phyloP scores from a whole-genome alignment of 805 yeast genomes.

The Wickerhamiella qilinensis region DNA sequence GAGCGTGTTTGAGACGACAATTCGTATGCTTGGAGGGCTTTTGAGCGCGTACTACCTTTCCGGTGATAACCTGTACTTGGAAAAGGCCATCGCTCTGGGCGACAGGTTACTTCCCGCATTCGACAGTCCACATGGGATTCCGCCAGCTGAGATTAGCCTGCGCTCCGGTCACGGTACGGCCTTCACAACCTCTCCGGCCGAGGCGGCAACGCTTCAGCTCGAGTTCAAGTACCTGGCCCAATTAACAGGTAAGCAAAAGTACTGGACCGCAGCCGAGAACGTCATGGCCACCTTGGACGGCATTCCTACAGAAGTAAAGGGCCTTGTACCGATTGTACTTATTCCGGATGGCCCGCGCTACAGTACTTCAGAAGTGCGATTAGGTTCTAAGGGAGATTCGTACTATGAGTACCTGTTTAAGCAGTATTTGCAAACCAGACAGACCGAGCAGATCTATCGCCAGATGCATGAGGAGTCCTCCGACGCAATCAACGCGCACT shows the following conservation, averaged over 20 bases:
- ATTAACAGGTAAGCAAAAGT: conserved; percentile 31
- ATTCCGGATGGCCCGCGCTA: conserved; percentile 60
- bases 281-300: conserved; percentile 55
- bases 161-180: conserved; percentile 5
- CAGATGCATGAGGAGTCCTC: conserved; percentile 18
- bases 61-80: conserved; percentile 20
- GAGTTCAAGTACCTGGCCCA: conserved; percentile 40
- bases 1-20: conserved; percentile 36
- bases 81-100: conserved; percentile 31
- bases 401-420: conserved; percentile 36
- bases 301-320: conserved; percentile 48
- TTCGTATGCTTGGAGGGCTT: conserved; percentile 38
- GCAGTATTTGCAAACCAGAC: conserved; percentile 28
- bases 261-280: conserved; percentile 43
- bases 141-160: conserved; percentile 22
- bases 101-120: conserved; percentile 36
- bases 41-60: conserved; percentile 37
- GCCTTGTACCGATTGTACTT: conserved; percentile 70
- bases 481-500: conserved; percentile 24
- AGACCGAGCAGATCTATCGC: conserved; percentile 23
- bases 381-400: conserved; percentile 81
- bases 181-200: conserved; percentile 19
- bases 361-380: conserved; percentile 47
- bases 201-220: conserved; percentile 32
- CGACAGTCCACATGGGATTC: conserved; percentile 44